A percentile compares a stretch with the other conserved stretches of the same genome.
These are phyloP conservation scores for bread wheat (Triticum aestivum) DNA, from an alignment of 176 grass and related monocot genomes.

Conservation along the genomic window IWGSC_CS_RefSeq_v2.1 NC_057814.1:254018069-254018568, in stretches of 20 bases:
- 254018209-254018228: background rate
- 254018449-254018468: slow-evolving; percentile 34
- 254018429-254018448: background rate
- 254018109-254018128: background rate
- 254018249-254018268: background rate
- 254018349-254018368: slow-evolving; percentile 50
- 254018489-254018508: background rate
- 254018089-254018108: background rate
- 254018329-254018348: slow-evolving; percentile 62
- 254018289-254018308: background rate
- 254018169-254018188: background rate
- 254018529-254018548: slow-evolving; percentile 13
- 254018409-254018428: background rate
- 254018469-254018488: background rate
- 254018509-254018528: background rate
- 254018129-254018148: background rate
- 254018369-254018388: slow-evolving; percentile 30
- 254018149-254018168: background rate
- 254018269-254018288: background rate
- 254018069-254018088: background rate
- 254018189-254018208: background rate
- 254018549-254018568: background rate
- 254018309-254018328: slow-evolving; percentile 58
- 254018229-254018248: background rate
- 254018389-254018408: background rate